These are phyloP conservation scores for Suillus lakei DNA, from an alignment of 768 basidiomycete species.

Conservation along the genomic window DNA sequence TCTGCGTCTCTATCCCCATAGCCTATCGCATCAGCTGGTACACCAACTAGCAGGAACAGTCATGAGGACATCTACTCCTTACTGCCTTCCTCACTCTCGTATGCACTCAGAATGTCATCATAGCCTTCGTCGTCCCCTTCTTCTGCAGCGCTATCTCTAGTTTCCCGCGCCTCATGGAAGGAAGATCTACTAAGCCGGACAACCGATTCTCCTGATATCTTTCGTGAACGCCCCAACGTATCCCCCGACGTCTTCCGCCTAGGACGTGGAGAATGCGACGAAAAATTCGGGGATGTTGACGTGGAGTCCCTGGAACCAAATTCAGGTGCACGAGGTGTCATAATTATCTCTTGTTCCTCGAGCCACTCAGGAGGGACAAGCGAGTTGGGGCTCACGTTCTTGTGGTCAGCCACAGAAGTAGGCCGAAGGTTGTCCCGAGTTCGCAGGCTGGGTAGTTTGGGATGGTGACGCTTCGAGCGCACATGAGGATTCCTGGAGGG, in stretches of 20 bases:
- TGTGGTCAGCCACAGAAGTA: constrained; percentile 35
- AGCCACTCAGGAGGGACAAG: constrained; percentile 56
- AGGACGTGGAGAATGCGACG: constrained; percentile 27
- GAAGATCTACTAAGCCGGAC: constrained; percentile 53
- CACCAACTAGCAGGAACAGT: constrained; percentile 15
- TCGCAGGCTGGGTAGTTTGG: constrained; percentile 53
- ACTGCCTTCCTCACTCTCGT: constrained; percentile 73
- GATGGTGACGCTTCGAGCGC: constrained; percentile 56
- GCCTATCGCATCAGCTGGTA: background rate
- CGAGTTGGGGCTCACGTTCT: constrained; percentile 48
- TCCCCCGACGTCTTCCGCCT: constrained; percentile 36
- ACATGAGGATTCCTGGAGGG: constrained; percentile 47
- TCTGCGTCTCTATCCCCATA: background rate
- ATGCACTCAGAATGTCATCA: constrained; percentile 78
- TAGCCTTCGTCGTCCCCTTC: constrained; percentile 81
- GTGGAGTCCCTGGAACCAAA: constrained; percentile 46
- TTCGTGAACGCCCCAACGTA: constrained; percentile 37
- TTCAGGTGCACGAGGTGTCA: constrained; percentile 60
- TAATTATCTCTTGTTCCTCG: constrained; percentile 51
- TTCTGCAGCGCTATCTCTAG: constrained; percentile 68
- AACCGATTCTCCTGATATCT: constrained; percentile 44
- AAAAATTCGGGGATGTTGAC: constrained; percentile 31
- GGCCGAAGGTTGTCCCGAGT: constrained; percentile 38
- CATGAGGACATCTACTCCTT: constrained; percentile 14
- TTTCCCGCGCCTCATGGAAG: constrained; percentile 41